phyloP scores from a whole-genome alignment of 495 filamentous ascomycete species.

The Copromyces sp. region DNA sequence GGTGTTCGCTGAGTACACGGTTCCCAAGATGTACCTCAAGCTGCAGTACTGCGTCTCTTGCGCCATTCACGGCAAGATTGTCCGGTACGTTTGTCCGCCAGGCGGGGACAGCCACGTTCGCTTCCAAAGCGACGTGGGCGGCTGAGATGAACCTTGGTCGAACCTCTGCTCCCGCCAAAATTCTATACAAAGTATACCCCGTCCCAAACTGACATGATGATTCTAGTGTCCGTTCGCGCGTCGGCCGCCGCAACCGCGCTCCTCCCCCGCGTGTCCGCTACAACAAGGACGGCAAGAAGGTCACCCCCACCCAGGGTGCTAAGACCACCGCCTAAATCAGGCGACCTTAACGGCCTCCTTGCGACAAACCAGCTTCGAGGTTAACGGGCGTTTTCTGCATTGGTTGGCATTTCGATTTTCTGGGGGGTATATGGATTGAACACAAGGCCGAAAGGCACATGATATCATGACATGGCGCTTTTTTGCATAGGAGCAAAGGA shows the following conservation, averaged over 20 bases:
- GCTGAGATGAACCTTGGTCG: constrained; percentile 52
- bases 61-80: constrained; percentile 99
- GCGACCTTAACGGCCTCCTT: constrained; percentile 4
- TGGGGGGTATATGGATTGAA: constrained; percentile 4
- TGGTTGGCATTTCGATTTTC: constrained; percentile 19
- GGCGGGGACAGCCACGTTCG: constrained; percentile 26
- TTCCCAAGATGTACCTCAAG: constrained; percentile 99
- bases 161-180: constrained; percentile 32
- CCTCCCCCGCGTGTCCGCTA: constrained; percentile 93
- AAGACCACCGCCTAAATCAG: constrained; percentile 30
- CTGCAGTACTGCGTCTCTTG: constrained; percentile 99
- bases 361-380: constrained; percentile 8
- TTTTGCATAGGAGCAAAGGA: constrained; percentile 12
- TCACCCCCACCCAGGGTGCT: constrained; percentile 70
- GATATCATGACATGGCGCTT: constrained; percentile 18
- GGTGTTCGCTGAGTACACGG: constrained; percentile 96
- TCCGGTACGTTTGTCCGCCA: constrained; percentile 68
- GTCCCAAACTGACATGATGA: constrained; percentile 26
- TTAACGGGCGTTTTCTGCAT: constrained; percentile 9
- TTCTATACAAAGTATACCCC: constrained; percentile 14
- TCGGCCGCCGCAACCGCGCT: constrained; percentile 96
- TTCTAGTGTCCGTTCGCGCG: constrained; percentile 86
- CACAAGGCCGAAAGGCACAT: constrained; percentile 13
- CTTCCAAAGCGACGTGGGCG: constrained; percentile 33
- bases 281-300: constrained; percentile 99